Percentiles rank a stretch among this genome's conserved stretches.
phyloP scores from a whole-genome alignment of 2,329 filamentous ascomycete genomes.

The Penicillium sp. region DNA sequence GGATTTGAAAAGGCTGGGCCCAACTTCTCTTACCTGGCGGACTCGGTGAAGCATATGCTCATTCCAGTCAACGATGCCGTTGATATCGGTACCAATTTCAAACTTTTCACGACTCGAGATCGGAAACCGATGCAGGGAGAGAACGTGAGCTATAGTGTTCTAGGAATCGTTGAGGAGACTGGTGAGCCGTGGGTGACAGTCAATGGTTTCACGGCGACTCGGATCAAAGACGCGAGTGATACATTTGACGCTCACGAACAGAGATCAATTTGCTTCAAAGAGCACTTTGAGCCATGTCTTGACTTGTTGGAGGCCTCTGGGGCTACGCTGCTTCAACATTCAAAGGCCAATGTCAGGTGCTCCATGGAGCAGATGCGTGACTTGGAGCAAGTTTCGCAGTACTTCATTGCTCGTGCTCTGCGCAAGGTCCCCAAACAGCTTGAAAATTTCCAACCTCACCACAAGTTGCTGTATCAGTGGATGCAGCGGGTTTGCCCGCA shows the following conservation, averaged over 20 bases:
- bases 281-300: constrained; percentile 3
- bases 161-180: neutral
- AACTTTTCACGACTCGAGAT: neutral
- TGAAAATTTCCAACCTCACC: neutral
- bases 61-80: constrained; percentile 1
- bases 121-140: neutral
- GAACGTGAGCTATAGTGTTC: neutral
- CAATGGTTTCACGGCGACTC: neutral
- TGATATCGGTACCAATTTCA: neutral
- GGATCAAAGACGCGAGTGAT: neutral
- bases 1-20: constrained; percentile 2
- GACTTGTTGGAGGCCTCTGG: neutral
- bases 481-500: neutral
- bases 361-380: neutral
- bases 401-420: neutral
- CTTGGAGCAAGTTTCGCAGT: neutral
- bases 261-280: neutral
- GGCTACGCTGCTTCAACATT: neutral
- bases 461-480: neutral
- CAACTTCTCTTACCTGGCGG: neutral
- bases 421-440: neutral
- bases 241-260: neutral
- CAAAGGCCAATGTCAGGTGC: neutral
- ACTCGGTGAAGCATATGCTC: constrained; percentile 3
- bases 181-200: constrained; percentile 4